These are phyloP conservation scores for Termitomyces sp. DNA, from an alignment of 768 basidiomycete species.

Conservation along the genomic window DNA sequence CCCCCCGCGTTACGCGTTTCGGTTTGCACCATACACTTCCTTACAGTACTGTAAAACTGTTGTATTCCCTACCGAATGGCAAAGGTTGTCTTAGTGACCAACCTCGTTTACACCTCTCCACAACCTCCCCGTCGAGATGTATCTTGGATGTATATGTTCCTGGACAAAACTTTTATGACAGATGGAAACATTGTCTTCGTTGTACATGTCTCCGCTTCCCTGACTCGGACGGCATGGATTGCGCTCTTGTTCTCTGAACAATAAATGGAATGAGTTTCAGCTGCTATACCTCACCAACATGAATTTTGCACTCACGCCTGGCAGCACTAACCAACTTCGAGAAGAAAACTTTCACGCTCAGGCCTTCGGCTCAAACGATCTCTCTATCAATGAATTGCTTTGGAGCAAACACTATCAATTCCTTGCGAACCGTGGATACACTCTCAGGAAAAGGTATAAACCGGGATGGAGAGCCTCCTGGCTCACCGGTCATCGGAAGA, in stretches of 20 bases:
- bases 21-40: too few species aligned
- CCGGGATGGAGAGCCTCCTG: slow-evolving; percentile 23
- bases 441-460: slow-evolving; percentile 16
- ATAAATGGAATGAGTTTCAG: not conserved
- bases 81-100: not conserved
- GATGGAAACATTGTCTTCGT: not conserved
- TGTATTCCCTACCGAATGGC: not conserved
- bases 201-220: not conserved
- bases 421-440: slow-evolving; percentile 17
- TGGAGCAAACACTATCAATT: slow-evolving; percentile 18
- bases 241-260: not conserved
- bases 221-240: not conserved
- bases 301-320: not conserved
- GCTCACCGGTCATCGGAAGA: not conserved
- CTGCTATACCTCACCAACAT: not conserved
- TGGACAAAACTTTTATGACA: not conserved
- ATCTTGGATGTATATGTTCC: not conserved
- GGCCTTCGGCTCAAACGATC: not conserved
- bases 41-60: not conserved
- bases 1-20: too few species aligned
- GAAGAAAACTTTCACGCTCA: not conserved
- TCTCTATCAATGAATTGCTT: slow-evolving; percentile 6
- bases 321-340: not conserved
- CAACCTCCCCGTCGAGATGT: not conserved
- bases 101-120: not conserved